Conservation (phyloP, 2,329 filamentous ascomycete genomes). For the Penicillium sp. region DNA sequence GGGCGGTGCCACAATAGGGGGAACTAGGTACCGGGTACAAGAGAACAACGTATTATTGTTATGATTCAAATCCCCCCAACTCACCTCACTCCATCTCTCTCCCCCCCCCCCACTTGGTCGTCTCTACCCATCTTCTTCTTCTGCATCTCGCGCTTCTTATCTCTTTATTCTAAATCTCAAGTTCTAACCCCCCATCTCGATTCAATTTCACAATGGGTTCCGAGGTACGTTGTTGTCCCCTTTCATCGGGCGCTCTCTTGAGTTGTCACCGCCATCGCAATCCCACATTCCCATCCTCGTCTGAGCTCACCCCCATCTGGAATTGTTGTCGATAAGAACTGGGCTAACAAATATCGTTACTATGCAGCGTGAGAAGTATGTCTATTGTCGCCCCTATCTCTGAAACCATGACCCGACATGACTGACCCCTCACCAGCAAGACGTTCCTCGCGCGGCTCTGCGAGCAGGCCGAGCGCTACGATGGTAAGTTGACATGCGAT, state of each 20-base stretch:
- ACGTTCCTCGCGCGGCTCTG: conserved; percentile 99
- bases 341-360: conserved; percentile 36
- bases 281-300: conserved; percentile 17
- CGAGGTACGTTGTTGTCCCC: conserved; percentile 56
- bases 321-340: conserved; percentile 36
- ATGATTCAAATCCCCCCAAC: conserved; percentile 22
- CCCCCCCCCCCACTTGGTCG: conserved; percentile 27
- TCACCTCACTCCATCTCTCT: conserved; percentile 18
- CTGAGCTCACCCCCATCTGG: conserved; percentile 9
- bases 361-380: conserved; percentile 68
- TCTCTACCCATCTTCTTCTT: conserved; percentile 24
- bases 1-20: conserved; percentile 3
- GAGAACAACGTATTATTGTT: conserved; percentile 16
- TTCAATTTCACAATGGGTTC: conserved; percentile 56
- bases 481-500: conserved; percentile 61
- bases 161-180: conserved; percentile 17
- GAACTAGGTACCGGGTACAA: conserved; percentile 16
- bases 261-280: conserved; percentile 30
- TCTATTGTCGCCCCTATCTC: conserved; percentile 31
- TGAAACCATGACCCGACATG: conserved; percentile 16
- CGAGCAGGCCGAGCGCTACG: conserved; percentile 99
- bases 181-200: conserved; percentile 49
- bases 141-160: conserved; percentile 19
- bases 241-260: conserved; percentile 36
- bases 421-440: conserved; percentile 68